Evolutionary conservation across 352 stramenopile species (phyloP).

Genomic region (Plasmopara muralis): DNA sequence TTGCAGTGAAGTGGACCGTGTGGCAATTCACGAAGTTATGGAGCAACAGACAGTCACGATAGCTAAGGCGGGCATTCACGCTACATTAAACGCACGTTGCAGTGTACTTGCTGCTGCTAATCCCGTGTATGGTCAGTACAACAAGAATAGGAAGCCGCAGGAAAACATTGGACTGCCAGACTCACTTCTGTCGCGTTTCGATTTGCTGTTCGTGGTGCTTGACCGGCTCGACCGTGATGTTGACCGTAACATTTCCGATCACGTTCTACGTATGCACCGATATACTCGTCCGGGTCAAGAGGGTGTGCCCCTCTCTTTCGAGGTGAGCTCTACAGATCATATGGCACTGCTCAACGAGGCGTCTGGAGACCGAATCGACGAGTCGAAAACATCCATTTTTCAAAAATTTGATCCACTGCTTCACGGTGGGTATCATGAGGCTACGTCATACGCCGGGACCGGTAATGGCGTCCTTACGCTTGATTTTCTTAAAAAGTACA

Average conservation of each 20-base stretch:
- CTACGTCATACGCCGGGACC: slow-evolving; percentile 37
- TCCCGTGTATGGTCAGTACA: slow-evolving; percentile 99
- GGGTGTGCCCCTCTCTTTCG: slow-evolving; percentile 85
- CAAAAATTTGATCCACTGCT: slow-evolving; percentile 88
- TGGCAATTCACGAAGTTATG: slow-evolving; percentile 99
- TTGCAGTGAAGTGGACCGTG: slow-evolving; percentile 90
- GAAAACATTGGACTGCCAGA: slow-evolving; percentile 99
- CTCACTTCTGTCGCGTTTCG: slow-evolving; percentile 99
- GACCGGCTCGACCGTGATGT: slow-evolving; percentile 94
- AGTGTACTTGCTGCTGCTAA: slow-evolving; percentile 98
- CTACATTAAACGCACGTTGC: slow-evolving; percentile 97
- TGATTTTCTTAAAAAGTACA: slow-evolving; percentile 99
- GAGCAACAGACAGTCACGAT: slow-evolving; percentile 99
- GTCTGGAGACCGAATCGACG: slow-evolving; percentile 46
- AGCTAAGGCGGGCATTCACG: slow-evolving; percentile 99
- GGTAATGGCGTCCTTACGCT: slow-evolving; percentile 86
- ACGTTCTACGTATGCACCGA: slow-evolving; percentile 96
- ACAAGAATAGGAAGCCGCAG: slow-evolving; percentile 95
- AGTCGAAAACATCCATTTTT: slow-evolving; percentile 80
- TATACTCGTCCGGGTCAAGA: slow-evolving; percentile 88
- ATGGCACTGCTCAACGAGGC: slow-evolving; percentile 61
- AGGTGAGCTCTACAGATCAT: slow-evolving; percentile 75
- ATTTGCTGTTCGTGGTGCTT: slow-evolving; percentile 99
- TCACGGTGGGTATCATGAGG: slow-evolving; percentile 58
- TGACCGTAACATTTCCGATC: slow-evolving; percentile 94